Conservation (phyloP, 192 early-diverging fungal genomes). For the Rhizophagus clarus region DNA sequence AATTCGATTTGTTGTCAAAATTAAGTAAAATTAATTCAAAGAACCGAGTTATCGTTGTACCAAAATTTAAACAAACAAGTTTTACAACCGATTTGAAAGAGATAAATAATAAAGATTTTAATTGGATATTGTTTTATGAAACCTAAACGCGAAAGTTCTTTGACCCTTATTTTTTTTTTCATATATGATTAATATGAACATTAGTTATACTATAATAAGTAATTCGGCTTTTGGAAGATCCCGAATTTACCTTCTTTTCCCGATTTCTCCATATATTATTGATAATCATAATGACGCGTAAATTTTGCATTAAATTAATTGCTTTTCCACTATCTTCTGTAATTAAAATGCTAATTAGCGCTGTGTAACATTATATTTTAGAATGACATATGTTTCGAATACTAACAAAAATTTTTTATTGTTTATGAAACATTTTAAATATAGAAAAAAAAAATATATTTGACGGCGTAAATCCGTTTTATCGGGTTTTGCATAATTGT, state of each 20-base stretch:
- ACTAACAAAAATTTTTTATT: too few species aligned
- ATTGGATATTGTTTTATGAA: neutral
- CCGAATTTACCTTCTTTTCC: neutral
- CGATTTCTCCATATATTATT: neutral
- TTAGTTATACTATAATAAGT: neutral
- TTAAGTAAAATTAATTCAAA: neutral
- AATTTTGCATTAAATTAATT: too few species aligned
- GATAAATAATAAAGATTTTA: neutral
- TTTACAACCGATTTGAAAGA: neutral
- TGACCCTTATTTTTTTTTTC: neutral
- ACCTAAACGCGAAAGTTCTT: neutral
- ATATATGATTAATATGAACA: neutral
- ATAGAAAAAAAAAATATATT: too few species aligned
- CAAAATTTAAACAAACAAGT: neutral
- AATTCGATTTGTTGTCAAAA: too few species aligned
- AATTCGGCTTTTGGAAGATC: neutral
- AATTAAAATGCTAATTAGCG: too few species aligned
- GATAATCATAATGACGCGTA: neutral
- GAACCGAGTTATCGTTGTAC: neutral
- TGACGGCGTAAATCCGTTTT: too few species aligned
- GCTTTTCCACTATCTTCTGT: too few species aligned
- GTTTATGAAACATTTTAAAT: too few species aligned
- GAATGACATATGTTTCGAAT: too few species aligned
- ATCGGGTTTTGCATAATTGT: too few species aligned
- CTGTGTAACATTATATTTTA: too few species aligned